These are phyloP conservation scores for Arabis hirsuta DNA, from an alignment of 345 rosid species.

Conservation along the genomic window DNA sequence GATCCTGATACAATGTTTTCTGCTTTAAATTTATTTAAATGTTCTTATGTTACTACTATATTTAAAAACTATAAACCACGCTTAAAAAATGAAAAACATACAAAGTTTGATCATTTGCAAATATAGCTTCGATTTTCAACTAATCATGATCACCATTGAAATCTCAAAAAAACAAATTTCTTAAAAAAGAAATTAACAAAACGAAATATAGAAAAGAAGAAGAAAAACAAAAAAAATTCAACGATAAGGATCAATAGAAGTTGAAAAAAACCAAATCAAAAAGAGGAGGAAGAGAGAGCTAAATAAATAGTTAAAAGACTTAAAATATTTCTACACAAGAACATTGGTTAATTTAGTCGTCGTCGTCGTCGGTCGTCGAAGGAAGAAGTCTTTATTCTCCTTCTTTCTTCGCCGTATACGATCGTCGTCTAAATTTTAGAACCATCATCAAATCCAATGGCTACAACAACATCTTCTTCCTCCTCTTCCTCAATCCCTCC, in stretches of 20 bases:
- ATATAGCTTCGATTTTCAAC: conserved; percentile 25
- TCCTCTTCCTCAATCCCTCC: conserved; percentile 24
- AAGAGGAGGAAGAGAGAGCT: conserved; percentile 20
- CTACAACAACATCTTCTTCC: conserved; percentile 18
- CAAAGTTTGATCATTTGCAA: neutral
- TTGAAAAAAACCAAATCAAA: neutral
- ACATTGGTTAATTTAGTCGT: conserved; percentile 26
- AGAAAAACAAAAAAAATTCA: neutral
- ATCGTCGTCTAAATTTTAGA: conserved; percentile 25
- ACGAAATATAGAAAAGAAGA: conserved; percentile 19
- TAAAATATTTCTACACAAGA: conserved; percentile 7
- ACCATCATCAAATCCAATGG: conserved; percentile 20
- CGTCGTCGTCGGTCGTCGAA: conserved; percentile 35
- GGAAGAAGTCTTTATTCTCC: conserved; percentile 19
- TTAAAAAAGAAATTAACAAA: conserved; percentile 28
- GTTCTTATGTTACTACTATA: too few relatives aligned
- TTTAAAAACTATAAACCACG: neutral
- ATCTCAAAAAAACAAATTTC: neutral
- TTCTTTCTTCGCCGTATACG: conserved; percentile 37
- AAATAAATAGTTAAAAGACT: neutral
- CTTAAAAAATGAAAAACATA: neutral
- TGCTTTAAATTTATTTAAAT: neutral
- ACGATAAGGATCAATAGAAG: neutral
- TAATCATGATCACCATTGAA: conserved; percentile 10
- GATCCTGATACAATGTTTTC: conserved; percentile 42